Evolutionary conservation across 495 filamentous ascomycete species (phyloP).

Genomic region (Neurospora tetraspora): DNA sequence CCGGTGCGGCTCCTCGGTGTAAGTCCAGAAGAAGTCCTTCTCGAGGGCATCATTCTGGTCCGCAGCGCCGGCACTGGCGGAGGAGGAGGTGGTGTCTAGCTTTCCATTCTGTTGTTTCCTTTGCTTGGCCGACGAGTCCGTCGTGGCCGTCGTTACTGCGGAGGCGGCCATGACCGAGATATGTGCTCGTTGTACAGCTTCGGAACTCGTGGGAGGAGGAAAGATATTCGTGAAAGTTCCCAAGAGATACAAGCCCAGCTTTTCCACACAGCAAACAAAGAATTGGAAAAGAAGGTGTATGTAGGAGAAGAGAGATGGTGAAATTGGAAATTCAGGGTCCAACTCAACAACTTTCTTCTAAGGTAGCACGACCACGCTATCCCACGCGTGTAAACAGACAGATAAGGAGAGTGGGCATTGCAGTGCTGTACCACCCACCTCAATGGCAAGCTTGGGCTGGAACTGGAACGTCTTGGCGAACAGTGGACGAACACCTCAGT

Average conservation of each 20-base stretch:
- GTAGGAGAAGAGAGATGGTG: background rate
- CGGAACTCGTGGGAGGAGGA: background rate
- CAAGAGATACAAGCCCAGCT: background rate
- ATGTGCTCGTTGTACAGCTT: background rate
- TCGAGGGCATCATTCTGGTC: slow-evolving; percentile 25
- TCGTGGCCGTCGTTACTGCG: background rate
- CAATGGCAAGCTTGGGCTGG: background rate
- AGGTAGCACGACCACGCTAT: background rate
- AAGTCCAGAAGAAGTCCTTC: slow-evolving; percentile 74
- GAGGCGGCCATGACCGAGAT: background rate
- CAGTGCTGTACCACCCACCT: background rate
- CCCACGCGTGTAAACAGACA: background rate
- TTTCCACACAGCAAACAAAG: background rate
- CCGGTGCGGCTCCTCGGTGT: slow-evolving; percentile 95
- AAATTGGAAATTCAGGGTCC: background rate
- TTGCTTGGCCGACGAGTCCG: background rate
- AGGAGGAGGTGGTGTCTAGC: background rate
- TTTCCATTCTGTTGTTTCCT: background rate
- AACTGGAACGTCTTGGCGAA: background rate
- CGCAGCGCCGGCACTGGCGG: background rate
- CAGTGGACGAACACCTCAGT: background rate
- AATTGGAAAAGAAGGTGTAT: background rate
- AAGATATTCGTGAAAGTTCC: background rate
- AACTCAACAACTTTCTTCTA: background rate
- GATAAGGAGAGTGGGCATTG: background rate